Percentiles rank a stretch among this genome's conserved stretches.
Conservation (phyloP, 1,284 basidiomycete genomes). For the Amylostereum chailletii region DNA sequence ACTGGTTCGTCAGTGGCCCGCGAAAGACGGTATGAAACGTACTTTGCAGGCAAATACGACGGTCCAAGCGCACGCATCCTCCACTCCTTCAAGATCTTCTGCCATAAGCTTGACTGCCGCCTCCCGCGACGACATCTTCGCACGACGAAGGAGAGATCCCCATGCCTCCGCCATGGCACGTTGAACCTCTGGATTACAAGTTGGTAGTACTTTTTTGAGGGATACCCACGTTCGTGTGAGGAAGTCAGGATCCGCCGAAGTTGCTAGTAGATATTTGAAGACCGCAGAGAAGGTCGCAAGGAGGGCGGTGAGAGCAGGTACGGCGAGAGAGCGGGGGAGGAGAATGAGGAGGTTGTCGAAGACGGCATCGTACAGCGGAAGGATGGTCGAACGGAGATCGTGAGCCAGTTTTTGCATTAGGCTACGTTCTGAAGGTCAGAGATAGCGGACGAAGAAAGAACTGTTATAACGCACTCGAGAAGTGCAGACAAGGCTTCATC, state of each 20-base stretch:
- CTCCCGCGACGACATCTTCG: slow-evolving; percentile 47
- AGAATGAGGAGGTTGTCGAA: slow-evolving; percentile 46
- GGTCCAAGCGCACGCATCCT: slow-evolving; percentile 59
- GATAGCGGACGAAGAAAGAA: slow-evolving; percentile 4
- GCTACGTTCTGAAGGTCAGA: slow-evolving; percentile 28
- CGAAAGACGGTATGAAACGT: slow-evolving; percentile 11
- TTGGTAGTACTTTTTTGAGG: slow-evolving; percentile 40
- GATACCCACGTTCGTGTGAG: slow-evolving; percentile 50
- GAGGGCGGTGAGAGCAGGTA: slow-evolving; percentile 53
- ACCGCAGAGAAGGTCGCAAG: slow-evolving; percentile 56
- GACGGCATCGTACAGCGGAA: slow-evolving; percentile 47
- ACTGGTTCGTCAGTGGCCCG: slow-evolving; percentile 13
- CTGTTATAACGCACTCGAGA: slow-evolving; percentile 49
- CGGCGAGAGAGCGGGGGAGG: slow-evolving; percentile 47
- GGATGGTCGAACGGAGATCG: slow-evolving; percentile 65
- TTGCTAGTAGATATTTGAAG: slow-evolving; percentile 65
- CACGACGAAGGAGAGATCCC: slow-evolving; percentile 57
- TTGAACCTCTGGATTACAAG: slow-evolving; percentile 59
- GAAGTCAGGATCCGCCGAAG: slow-evolving; percentile 39
- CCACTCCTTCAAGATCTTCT: slow-evolving; percentile 32
- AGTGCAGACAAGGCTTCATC: slow-evolving; percentile 62
- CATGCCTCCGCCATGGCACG: slow-evolving; percentile 71
- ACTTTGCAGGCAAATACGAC: slow-evolving; percentile 70
- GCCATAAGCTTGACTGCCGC: slow-evolving; percentile 43
- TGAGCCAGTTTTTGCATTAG: slow-evolving; percentile 67